Base-by-base conservation (phyloP, 441 rosid species). In the Geranium incanum region DNA sequence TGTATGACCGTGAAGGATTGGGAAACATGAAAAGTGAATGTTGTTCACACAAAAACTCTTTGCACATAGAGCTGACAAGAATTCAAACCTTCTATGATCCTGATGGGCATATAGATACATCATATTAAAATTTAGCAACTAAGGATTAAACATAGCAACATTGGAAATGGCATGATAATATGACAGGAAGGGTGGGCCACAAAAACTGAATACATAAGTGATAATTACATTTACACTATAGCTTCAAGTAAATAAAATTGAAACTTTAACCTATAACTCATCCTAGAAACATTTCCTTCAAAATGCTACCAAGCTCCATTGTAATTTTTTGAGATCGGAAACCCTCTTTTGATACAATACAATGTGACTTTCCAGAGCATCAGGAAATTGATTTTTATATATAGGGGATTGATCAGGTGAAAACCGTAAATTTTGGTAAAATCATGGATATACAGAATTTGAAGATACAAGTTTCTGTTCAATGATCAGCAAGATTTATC, bases 21-120 rank as follows among this genome's bases (percentile, higher is more conserved):
- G 66, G 66, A 62, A 62, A 62, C 66, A 62, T 21, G 66, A 62
- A 62, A 62, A 12, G 18, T 43, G 15, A 62, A 23, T 23, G 8
- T 0, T 23, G n/a, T 62, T 62, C 13, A 59, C 64, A 60, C 13
- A 60, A 6, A 8, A 62, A 62, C 66, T 62, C 37, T 9, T 62
- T 8, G 36, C 66, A 21, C 37, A 36, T 62, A 62, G 36, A 62
- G 36, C 36, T 62, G 9, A 62, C 15, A 12, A 62, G 13, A 21
- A 62, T n/a, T 62, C 66, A 12, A 62, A 9, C 37, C 12, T 23
- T 62, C 4, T 62, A 11, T 62, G 66, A 36, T 62, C 36, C 28
- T 23, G 36, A 23, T 62, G 15, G 37, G 15, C 65, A 23, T 23
- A 62, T 11, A 62, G 3, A 9, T 9, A 52, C 60, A 52, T 52